Evolutionary conservation across 192 early-diverging fungal species (phyloP), one percentile per base, ranked within the genome.

Genomic region (Fimicolochytrium jonesii): DNA sequence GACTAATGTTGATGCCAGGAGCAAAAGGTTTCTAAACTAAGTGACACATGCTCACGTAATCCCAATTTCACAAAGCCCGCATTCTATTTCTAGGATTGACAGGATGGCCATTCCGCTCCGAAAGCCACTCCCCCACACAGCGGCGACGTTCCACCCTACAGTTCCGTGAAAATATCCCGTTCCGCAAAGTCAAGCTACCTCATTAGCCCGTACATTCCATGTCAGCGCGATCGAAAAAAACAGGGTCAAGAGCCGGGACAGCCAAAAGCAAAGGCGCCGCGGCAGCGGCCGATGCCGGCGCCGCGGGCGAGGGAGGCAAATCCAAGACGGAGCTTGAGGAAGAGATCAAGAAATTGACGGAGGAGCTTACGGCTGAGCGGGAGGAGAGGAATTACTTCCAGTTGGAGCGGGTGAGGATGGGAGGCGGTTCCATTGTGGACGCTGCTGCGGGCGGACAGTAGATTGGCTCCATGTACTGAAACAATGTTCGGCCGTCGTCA

Each of bases 351-450:
- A 68, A 71, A 39, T 51, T 79, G 15, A 68, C 76, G 26, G 74
- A 81, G 30, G 81, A 84, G 39, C 61, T 84, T 23, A 61, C 65
- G 6, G 33, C 63, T 25, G 83, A 86, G 68, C 26, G 78, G 47
- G 74, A 81, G 44, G 81, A 86, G 66, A 34, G 83, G 32, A 86
- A 85, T 44, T 84, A 72, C 56, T 86, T 86, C 56, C 83, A 86
- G 63, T 43, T 86, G 18, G 83, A 86, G 56, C 37, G 79, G 67
- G 82, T 85, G 44, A 18, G 64, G 25, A 2, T n/a, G n/a, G 17
- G 17, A 52, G 29, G 30, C 47, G 47, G 18, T 7, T 10, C 47
- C 11, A 18, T 10, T 28, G 26, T 18, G 47, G 47, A 15, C 37
- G 9, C 4, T 3, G 5, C 15, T 11, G 34, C 6, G 41, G 18